Percentiles rank a stretch among this genome's conserved stretches.
Evolutionary conservation across 345 rosid genomes (phyloP).

Genomic region (Ricinus communis): DNA sequence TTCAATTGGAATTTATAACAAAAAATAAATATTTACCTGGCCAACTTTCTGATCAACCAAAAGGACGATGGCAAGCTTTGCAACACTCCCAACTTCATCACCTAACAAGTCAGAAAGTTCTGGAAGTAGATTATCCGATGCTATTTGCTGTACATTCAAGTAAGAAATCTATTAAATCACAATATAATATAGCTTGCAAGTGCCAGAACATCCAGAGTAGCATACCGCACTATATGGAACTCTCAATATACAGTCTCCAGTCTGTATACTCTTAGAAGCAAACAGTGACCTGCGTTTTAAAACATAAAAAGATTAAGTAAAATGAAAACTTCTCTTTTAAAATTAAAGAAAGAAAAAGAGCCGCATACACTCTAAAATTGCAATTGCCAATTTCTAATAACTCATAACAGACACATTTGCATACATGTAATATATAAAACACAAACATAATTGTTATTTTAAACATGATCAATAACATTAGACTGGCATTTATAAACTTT

Average conservation of each 20-base stretch:
- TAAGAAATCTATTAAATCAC: slow-evolving; percentile 12
- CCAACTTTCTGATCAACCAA: slow-evolving; percentile 50
- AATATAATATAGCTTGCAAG: slow-evolving; percentile 10
- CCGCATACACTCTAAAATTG: too few species aligned
- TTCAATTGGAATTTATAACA: slow-evolving; percentile 5
- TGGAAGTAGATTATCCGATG: slow-evolving; percentile 56
- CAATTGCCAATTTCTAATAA: too few species aligned
- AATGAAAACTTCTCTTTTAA: too few species aligned
- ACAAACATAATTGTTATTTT: too few species aligned
- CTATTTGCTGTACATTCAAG: slow-evolving; percentile 55
- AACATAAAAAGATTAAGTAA: neutral
- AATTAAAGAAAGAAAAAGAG: too few species aligned
- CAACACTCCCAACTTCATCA: slow-evolving; percentile 45
- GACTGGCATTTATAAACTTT: too few species aligned
- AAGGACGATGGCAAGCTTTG: slow-evolving; percentile 65
- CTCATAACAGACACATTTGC: too few species aligned
- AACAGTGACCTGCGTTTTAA: slow-evolving; percentile 54
- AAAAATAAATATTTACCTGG: slow-evolving; percentile 37
- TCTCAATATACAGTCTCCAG: slow-evolving; percentile 70
- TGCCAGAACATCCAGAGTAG: neutral
- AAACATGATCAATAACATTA: too few species aligned
- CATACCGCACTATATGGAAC: slow-evolving; percentile 67
- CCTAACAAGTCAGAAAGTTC: slow-evolving; percentile 40
- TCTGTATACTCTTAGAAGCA: slow-evolving; percentile 52
- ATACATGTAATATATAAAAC: too few species aligned